phyloP scores from a whole-genome alignment of 768 basidiomycete species.

The Asterophora lycoperdoides region DNA sequence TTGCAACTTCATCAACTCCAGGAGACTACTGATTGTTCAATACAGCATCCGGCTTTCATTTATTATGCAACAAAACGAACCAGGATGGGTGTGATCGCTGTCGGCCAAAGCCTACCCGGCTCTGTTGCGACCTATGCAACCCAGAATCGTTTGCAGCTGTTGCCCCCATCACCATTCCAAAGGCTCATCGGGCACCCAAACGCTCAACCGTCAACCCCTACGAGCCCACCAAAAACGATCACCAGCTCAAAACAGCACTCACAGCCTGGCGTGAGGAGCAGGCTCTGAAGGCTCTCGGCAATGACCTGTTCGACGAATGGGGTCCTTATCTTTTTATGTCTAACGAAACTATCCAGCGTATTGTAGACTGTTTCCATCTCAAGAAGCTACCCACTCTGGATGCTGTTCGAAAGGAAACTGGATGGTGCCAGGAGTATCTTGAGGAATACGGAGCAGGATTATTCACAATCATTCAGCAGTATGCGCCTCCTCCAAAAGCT shows the following conservation, averaged over 20 bases:
- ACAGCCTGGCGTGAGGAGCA: conserved; percentile 14
- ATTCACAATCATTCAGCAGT: too few species aligned
- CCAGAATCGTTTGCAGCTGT: background rate
- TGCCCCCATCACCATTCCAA: too few species aligned
- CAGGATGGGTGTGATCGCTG: background rate
- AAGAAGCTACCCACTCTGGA: too few species aligned
- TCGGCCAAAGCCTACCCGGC: background rate
- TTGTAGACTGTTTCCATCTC: too few species aligned
- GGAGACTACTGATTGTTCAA: too few species aligned
- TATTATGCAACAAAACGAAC: background rate
- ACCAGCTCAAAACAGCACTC: background rate
- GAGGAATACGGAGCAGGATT: too few species aligned
- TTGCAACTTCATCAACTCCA: background rate
- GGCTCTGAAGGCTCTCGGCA: conserved; percentile 1
- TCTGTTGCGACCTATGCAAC: background rate
- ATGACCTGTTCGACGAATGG: conserved; percentile 11
- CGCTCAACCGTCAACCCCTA: background rate
- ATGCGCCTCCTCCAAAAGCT: too few species aligned
- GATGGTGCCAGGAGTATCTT: too few species aligned
- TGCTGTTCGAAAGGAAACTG: too few species aligned
- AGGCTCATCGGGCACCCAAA: too few species aligned
- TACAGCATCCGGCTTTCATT: background rate
- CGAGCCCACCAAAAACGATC: background rate
- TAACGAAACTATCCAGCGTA: too few species aligned
- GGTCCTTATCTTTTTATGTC: too few species aligned